phyloP scores from a whole-genome alignment of 148 eudicot species.

The Fagopyrum tataricum region DNA sequence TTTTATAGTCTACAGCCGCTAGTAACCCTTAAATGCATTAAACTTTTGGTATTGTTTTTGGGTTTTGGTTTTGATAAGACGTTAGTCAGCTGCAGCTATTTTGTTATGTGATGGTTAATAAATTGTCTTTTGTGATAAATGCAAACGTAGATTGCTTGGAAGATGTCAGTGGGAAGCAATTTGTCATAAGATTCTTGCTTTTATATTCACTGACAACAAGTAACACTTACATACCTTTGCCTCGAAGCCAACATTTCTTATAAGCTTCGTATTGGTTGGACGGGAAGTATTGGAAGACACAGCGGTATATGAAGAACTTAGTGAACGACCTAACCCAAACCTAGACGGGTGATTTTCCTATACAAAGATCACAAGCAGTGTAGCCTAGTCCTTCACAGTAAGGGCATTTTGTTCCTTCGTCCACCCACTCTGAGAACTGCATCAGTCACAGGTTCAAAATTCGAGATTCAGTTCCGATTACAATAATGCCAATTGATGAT shows the following conservation, averaged over 20 bases:
- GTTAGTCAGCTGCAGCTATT: not conserved
- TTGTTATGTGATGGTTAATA: constrained; percentile 4
- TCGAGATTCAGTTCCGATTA: not conserved
- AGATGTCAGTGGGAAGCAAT: too few species aligned
- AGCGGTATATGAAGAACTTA: not conserved
- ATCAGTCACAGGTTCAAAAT: not conserved
- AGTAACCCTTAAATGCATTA: not conserved
- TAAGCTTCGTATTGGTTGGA: not conserved
- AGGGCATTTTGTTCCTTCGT: constrained; percentile 73
- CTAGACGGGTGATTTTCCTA: constrained; percentile 29
- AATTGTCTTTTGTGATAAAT: not conserved
- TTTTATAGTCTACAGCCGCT: not conserved
- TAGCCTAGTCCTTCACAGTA: constrained; percentile 85
- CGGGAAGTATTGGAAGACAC: not conserved
- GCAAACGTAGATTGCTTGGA: not conserved
- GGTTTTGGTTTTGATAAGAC: not conserved
- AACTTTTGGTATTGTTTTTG: not conserved
- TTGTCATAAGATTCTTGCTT: too few species aligned
- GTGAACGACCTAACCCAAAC: not conserved
- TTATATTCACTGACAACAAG: not conserved
- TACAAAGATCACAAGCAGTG: constrained; percentile 58
- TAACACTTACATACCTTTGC: not conserved
- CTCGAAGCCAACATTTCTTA: not conserved
- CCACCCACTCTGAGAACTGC: constrained; percentile 97
- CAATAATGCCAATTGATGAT: not conserved